phyloP scores from a whole-genome alignment of 2,329 filamentous ascomycete genomes.

The Paracoccidioides lutzii region DNA sequence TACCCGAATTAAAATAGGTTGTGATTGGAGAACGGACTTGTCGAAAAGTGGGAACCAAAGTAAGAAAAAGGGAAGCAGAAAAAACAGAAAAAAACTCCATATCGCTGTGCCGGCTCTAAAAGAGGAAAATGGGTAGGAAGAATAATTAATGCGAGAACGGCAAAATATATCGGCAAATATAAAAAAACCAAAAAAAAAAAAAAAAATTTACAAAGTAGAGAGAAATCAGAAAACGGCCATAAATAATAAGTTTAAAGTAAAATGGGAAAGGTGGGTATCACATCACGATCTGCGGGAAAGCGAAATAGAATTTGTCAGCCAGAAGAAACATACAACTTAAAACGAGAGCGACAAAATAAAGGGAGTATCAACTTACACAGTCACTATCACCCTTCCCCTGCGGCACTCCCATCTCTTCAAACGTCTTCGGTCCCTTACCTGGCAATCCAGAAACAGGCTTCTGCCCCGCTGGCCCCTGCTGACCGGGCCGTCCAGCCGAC shows the following conservation, averaged over 20 bases:
- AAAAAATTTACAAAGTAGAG: not conserved
- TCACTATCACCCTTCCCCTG: slow-evolving; percentile 71
- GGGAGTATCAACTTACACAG: slow-evolving; percentile 52
- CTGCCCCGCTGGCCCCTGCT: slow-evolving; percentile 14
- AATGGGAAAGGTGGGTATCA: slow-evolving; percentile 7
- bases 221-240: not conserved
- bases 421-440: slow-evolving; percentile 78
- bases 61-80: slow-evolving; percentile 3
- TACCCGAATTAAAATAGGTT: too few species aligned
- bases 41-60: not conserved
- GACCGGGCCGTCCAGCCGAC: slow-evolving; percentile 23
- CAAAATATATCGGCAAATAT: too few species aligned
- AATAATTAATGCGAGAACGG: not conserved
- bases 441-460: slow-evolving; percentile 29
- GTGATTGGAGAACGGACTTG: too few species aligned
- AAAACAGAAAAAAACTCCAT: slow-evolving; percentile 1
- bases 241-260: not conserved
- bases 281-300: slow-evolving; percentile 13
- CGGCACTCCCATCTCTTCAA: slow-evolving; percentile 96
- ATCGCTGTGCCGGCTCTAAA: slow-evolving; percentile 1
- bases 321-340: not conserved
- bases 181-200: too few species aligned
- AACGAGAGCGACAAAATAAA: not conserved
- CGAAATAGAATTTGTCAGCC: not conserved
- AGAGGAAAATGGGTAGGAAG: not conserved